Evolutionary conservation across 495 filamentous ascomycete species (phyloP).

Genomic region (Xylaria nigripes): DNA sequence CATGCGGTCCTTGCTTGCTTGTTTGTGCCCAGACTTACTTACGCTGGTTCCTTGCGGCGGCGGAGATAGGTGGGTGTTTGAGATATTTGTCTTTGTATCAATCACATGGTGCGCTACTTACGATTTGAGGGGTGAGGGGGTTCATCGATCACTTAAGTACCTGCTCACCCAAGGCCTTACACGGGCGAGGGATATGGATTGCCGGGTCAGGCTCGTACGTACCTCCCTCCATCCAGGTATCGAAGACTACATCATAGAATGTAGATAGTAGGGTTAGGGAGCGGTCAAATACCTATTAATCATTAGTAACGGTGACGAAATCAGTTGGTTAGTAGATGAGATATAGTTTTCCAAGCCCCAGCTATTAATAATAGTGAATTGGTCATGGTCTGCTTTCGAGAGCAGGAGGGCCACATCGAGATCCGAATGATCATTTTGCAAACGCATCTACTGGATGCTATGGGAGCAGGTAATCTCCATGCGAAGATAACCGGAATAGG

Average conservation of each 20-base stretch:
- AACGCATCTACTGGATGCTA: constrained; percentile 16
- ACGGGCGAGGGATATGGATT: background rate
- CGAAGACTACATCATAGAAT: background rate
- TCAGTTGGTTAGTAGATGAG: background rate
- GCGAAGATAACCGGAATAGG: constrained; percentile 12
- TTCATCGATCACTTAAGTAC: too few species aligned
- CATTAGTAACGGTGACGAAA: background rate
- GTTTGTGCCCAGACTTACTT: background rate
- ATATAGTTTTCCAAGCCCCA: background rate
- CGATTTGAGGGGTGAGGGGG: background rate
- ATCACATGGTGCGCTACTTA: background rate
- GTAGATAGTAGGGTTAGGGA: background rate
- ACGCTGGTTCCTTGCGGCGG: background rate
- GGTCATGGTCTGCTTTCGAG: background rate
- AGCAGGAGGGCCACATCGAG: background rate
- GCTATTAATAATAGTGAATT: too few species aligned
- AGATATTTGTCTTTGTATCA: background rate
- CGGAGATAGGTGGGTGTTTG: background rate
- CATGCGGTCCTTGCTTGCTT: too few species aligned
- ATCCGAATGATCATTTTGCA: background rate
- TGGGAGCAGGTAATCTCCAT: constrained; percentile 10
- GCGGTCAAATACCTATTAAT: background rate
- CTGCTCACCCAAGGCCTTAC: too few species aligned
- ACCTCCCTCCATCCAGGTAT: background rate
- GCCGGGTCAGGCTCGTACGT: background rate